Base-by-base conservation (phyloP, 169 alveolate species). In the Gregarina niphandrodes region DNA sequence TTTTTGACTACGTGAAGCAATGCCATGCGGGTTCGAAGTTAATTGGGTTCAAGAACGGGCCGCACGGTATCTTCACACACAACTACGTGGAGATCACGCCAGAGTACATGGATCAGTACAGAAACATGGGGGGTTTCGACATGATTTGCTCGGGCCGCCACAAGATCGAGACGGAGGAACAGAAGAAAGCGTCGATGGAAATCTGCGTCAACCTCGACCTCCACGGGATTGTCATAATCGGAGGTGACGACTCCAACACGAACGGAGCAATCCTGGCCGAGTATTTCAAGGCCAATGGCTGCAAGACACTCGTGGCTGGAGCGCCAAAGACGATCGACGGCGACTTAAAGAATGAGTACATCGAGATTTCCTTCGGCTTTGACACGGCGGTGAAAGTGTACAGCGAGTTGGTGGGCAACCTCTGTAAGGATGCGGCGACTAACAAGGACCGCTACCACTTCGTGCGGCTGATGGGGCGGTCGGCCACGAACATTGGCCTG, bases 241-340 rank as follows among this genome's bases (percentile, higher is more conserved):
- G 98, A 2, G 98, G 98, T 4, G 95, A 90, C 57, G 98, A 93
- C 32, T 86, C 97, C 4, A 91, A 91, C 67, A 84, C 96, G 20
- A 91, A 91, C 56, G 98, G 96, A 4, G 93, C 96, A 7, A 61
- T 87, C 26, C 57, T 91, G 21, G 93, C 96, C 11, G 95, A 91
- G 49, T 87, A 86, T 59, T 82, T 87, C 63, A 60, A 80, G 37
- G 63, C 66, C 16, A 37, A 61, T 21, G 42, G 58, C 4, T 42
- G 61, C 23, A 37, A 58, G 31, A 39, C 61, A 23, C 51, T 67
- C 32, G 88, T 91, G 12, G 71, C 86, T 13, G 98, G 98, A 1
- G 80, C 83, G 11, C 98, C 98, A 0, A 91, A 91, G 71, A 91
- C 98, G 1, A 90, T 91, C 40, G 98, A 91, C 53, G 98, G 98